These are phyloP conservation scores for Trypanosoma vivax DNA, from an alignment of 208 protist species.

Conservation along the genomic window DNA sequence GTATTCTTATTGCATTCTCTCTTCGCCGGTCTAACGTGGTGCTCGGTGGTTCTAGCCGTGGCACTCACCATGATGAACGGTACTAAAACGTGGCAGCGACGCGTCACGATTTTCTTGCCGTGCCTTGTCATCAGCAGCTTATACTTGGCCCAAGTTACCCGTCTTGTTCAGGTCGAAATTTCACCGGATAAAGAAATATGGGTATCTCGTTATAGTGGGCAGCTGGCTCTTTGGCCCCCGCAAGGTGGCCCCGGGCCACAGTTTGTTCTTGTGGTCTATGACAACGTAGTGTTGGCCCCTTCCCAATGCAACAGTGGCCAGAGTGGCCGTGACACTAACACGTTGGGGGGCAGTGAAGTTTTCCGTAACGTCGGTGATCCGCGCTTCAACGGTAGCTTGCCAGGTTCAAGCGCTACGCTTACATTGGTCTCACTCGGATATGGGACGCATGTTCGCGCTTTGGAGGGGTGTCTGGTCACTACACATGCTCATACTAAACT, in stretches of 20 bases:
- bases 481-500: not conserved
- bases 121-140: slow-evolving; percentile 5
- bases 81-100: slow-evolving; percentile 1
- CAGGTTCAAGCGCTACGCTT: not conserved
- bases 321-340: too few relatives aligned
- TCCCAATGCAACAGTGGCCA: slow-evolving; percentile 2
- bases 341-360: too few relatives aligned
- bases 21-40: slow-evolving; percentile 11
- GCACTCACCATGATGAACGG: slow-evolving; percentile 2
- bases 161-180: slow-evolving; percentile 12
- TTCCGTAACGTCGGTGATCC: too few relatives aligned
- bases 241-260: not conserved
- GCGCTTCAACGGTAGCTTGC: not conserved
- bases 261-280: slow-evolving; percentile 9
- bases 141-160: slow-evolving; percentile 7
- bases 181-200: slow-evolving; percentile 3
- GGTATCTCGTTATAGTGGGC: slow-evolving; percentile 22
- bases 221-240: slow-evolving; percentile 21
- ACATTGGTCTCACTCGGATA: slow-evolving; percentile 22
- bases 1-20: slow-evolving; percentile 6
- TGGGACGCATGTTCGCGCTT: slow-evolving; percentile 12
- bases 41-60: not conserved
- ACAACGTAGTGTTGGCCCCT: slow-evolving; percentile 10
- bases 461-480: slow-evolving; percentile 6
- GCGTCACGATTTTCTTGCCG: slow-evolving; percentile 11